Conservation (phyloP, 225 moss, liverwort and hornwort genomes). For the Bryum argenteum region DNA sequence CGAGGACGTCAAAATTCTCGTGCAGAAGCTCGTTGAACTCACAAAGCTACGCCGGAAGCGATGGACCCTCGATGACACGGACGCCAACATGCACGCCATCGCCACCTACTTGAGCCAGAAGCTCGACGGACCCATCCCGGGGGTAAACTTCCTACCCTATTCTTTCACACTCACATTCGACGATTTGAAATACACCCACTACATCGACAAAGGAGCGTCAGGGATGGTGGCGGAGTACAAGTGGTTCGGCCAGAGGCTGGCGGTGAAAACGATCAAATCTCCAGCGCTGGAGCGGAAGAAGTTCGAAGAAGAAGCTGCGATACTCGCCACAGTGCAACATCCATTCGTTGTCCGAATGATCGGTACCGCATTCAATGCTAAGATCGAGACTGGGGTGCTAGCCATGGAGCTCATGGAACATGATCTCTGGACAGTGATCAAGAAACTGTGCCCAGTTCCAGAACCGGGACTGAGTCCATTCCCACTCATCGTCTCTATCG, state of each 20-base stretch:
- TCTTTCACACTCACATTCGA: slow-evolving; percentile 28
- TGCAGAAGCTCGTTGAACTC: slow-evolving; percentile 36
- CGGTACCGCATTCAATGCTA: slow-evolving; percentile 31
- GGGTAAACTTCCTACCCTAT: slow-evolving; percentile 33
- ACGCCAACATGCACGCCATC: slow-evolving; percentile 18
- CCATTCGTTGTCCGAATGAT: slow-evolving; percentile 50
- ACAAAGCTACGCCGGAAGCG: not conserved
- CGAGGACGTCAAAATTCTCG: slow-evolving; percentile 25
- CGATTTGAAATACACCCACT: slow-evolving; percentile 31
- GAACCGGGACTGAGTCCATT: slow-evolving; percentile 32
- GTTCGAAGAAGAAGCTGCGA: slow-evolving; percentile 56
- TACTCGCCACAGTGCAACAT: slow-evolving; percentile 52
- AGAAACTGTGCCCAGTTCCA: slow-evolving; percentile 23
- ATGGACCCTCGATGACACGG: not conserved
- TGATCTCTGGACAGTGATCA: slow-evolving; percentile 44
- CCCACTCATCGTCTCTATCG: slow-evolving; percentile 50
- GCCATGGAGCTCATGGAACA: slow-evolving; percentile 59
- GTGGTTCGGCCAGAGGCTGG: slow-evolving; percentile 42
- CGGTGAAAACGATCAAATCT: slow-evolving; percentile 46
- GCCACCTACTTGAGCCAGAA: slow-evolving; percentile 47
- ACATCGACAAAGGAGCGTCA: slow-evolving; percentile 39
- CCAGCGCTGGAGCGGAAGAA: slow-evolving; percentile 34
- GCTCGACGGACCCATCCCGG: slow-evolving; percentile 44
- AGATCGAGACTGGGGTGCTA: slow-evolving; percentile 34
- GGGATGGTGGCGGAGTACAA: slow-evolving; percentile 52